Evolutionary conservation across 805 yeast species (phyloP), one percentile per base, ranked within the genome.

Genomic region (Saccharomycopsis sp.): DNA sequence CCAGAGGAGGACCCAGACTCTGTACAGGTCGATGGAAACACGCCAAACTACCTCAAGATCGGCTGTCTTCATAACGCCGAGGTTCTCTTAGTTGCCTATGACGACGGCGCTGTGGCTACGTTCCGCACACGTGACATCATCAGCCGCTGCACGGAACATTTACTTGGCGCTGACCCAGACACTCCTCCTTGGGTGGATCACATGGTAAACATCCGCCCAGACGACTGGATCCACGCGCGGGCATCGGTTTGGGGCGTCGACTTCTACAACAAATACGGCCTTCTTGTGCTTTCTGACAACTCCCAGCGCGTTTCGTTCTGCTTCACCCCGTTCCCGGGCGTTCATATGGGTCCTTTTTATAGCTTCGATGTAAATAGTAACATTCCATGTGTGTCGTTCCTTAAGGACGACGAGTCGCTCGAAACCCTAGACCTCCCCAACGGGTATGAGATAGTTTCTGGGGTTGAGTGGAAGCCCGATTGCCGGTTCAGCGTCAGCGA

Each of bases 231-330:
- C 12, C 9, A 29, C 9, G 12, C 12, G 38, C 38, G 38, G 9
- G 38, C 38, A 3, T 81, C 87, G 0, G 81, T 78, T 1, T 86
- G 91, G 91, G 88, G 89, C 0, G 64, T 82, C 19, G 87, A 83
- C 64, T 68, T 78, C 44, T 62, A 68, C n/a, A 65, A 63, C 2
- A 29, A 61, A 52, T 72, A 68, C 42, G 66, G 73, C 56, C 56
- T 79, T 49, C 61, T 85, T 14, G 80, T 72, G 0, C 75, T 78
- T 0, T 78, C 87, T 0, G 87, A 83, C 62, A 85, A 85, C 64
- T 73, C 81, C 2, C 80, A 76, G 56, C 67, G 69, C 3, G 69
- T 83, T 1, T 72, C 78, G 0, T 5, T 17, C 38, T 29, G 38
- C 38, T 29, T 5, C 9, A 29, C 38, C 38, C 38, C 38, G 38